A percentile compares a stretch with the other conserved stretches of the same genome.
Conservation (phyloP, 2,329 filamentous ascomycete species). For the Scleromitrula shiraiana region DNA sequence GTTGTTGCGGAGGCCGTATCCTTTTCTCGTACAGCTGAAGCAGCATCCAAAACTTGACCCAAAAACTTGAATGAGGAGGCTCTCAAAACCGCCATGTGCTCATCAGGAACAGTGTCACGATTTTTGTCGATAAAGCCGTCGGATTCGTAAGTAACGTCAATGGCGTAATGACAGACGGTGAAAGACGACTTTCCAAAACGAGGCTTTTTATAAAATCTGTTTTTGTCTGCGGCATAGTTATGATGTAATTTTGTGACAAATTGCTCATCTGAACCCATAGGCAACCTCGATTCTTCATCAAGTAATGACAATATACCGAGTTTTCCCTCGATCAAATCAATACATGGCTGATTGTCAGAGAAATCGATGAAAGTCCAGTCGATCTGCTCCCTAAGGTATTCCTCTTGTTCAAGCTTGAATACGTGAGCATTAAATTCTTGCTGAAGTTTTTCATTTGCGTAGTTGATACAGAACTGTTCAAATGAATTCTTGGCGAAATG, state of each 20-base stretch:
- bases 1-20: constrained; percentile 55
- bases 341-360: constrained; percentile 97
- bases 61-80: constrained; percentile 82
- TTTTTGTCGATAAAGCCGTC: constrained; percentile 99
- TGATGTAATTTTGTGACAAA: constrained; percentile 95
- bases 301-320: constrained; percentile 85
- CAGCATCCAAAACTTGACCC: constrained; percentile 74
- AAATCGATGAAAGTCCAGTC: constrained; percentile 99
- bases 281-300: constrained; percentile 91
- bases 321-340: constrained; percentile 95
- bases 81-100: constrained; percentile 89
- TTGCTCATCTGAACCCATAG: constrained; percentile 95
- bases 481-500: constrained; percentile 99
- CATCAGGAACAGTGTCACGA: constrained; percentile 94
- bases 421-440: constrained; percentile 99
- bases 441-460: constrained; percentile 97
- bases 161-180: constrained; percentile 95
- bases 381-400: constrained; percentile 92
- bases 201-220: constrained; percentile 97
- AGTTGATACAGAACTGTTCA: constrained; percentile 99
- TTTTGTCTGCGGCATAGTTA: constrained; percentile 84
- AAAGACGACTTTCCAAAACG: constrained; percentile 96
- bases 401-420: constrained; percentile 97
- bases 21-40: constrained; percentile 82
- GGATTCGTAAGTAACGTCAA: constrained; percentile 97